Evolutionary conservation across 2,329 filamentous ascomycete genomes (phyloP), one percentile per base, ranked within the genome.

Genomic region (Fusarium drepaniforme): DNA sequence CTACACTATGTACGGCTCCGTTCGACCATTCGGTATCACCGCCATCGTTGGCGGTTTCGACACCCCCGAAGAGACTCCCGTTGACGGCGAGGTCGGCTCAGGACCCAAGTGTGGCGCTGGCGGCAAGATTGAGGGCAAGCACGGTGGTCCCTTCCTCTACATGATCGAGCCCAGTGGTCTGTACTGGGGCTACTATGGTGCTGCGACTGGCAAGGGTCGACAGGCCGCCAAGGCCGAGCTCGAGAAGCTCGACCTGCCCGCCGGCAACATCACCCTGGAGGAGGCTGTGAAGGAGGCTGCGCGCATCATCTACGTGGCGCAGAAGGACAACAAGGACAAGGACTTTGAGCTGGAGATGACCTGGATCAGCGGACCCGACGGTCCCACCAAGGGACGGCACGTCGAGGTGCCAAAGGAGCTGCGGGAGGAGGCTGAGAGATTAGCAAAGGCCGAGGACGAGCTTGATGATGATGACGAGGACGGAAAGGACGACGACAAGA

Each of bases 291-390:
- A 97, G 89, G 94, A 98, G 88, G 97, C 97, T 38, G 97, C 97
- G 67, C 89, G 95, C 72, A 99, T 99, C 85, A 98, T 99, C 85
- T 97, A 98, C 84, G 91, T 98, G 71, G 96, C 96, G 59, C 97
- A 99, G 83, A 97, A 98, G 84, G 97, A 99, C 84, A 98, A 96
- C 89, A 98, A 98, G 88, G 97, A 98, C 86, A 99, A 99, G 89
- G 97, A 98, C 76, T 99, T 98, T 81, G 97, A 99, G 91, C 89
- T 99, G 70, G 97, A 99, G 88, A 97, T 99, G 95, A 97, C 94
- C 70, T 99, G 97, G 97, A 94, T 98, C 84, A 98, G 95, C 84
- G 91, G 90, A 64, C 85, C 92, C 58, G 91, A 94, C 76, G 96
- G 96, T 7, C 95, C 96, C 40, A 98, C 96, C 73, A 96, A 97